phyloP scores from a whole-genome alignment of 108 stramenopile genomes.

The Cylindrotheca fusiformis region DNA sequence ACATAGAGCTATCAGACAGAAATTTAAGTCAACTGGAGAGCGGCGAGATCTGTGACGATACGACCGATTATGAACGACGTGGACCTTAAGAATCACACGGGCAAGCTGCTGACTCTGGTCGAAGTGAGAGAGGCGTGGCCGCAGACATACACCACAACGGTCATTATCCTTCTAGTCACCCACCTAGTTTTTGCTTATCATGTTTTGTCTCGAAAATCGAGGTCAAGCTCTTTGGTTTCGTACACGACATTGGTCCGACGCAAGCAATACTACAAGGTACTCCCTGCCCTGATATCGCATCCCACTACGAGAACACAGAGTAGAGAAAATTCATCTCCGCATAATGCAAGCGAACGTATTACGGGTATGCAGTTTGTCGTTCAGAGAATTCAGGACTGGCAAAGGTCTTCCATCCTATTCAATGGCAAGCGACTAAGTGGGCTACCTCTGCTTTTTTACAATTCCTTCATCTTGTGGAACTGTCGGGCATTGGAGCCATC shows the following conservation, averaged over 20 bases:
- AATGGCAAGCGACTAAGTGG: slow-evolving; percentile 41
- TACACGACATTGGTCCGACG: neutral
- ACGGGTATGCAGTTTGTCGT: neutral
- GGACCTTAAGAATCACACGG: too few relatives aligned
- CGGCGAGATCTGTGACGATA: neutral
- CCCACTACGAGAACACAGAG: neutral
- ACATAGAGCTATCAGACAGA: too few relatives aligned
- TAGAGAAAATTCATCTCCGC: neutral
- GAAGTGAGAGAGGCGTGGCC: neutral
- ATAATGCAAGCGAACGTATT: neutral
- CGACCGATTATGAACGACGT: too few relatives aligned
- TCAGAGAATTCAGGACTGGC: neutral
- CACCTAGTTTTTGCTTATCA: neutral
- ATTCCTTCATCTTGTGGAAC: slow-evolving; percentile 57
- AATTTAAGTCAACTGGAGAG: too few relatives aligned
- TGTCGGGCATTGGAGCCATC: slow-evolving; percentile 52
- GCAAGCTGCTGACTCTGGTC: too few relatives aligned
- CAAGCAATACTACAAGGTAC: neutral
- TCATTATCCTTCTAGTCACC: neutral
- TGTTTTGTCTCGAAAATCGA: neutral
- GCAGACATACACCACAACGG: neutral
- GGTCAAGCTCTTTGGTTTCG: neutral
- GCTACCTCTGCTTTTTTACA: slow-evolving; percentile 46
- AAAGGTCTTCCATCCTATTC: neutral
- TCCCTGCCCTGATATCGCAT: neutral